These are phyloP conservation scores for Solanum acaule DNA, from an alignment of 257 asterid genomes.

Conservation along the genomic window DNA sequence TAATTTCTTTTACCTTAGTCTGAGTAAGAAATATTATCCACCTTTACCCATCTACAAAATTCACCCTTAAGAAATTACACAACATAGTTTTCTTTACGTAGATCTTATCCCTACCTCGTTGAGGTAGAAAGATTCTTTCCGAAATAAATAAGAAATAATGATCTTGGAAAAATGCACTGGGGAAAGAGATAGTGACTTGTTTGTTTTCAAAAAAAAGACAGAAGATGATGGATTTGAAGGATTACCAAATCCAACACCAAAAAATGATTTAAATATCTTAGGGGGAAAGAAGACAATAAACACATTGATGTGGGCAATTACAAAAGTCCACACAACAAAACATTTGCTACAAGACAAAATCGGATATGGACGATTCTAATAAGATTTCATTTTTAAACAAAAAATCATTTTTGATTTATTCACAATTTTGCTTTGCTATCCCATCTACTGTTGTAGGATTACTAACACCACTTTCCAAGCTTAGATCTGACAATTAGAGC, in stretches of 20 bases:
- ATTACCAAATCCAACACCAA: not conserved
- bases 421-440: not conserved
- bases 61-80: not conserved
- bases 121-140: not conserved
- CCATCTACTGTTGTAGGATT: not conserved
- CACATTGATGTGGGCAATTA: not conserved
- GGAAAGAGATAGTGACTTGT: not conserved
- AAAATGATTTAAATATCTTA: no score
- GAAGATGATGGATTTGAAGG: not conserved
- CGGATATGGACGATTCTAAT: no score
- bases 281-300: no score
- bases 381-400: no score
- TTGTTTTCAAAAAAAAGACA: no score
- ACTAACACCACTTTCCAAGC: not conserved
- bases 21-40: not conserved
- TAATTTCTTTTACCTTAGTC: not conserved
- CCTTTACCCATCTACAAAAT: not conserved
- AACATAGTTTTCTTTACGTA: not conserved
- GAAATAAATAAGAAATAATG: constrained; percentile 1
- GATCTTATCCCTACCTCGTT: no score
- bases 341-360: not conserved
- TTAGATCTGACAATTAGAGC: not conserved
- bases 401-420: no score
- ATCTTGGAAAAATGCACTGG: constrained; percentile 63
- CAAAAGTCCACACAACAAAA: no score